These are phyloP conservation scores for Schoenoplectus tabernaemontani DNA, from an alignment of 202 grass and related monocot genomes.

Conservation along the genomic window DNA sequence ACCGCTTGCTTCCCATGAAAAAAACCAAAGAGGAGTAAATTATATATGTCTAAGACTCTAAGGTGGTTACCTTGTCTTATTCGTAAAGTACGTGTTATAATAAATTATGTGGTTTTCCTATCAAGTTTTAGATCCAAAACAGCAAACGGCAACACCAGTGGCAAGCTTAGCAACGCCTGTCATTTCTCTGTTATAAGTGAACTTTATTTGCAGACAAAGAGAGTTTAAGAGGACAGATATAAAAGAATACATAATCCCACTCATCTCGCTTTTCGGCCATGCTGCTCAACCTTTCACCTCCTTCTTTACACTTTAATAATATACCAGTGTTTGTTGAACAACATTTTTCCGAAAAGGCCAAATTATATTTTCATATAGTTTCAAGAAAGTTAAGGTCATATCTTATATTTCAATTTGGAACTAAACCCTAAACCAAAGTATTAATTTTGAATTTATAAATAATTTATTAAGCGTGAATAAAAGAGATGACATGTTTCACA, in stretches of 20 bases:
- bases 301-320: background rate
- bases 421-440: too few species aligned
- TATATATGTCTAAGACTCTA: slow-evolving; percentile 5
- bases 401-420: background rate
- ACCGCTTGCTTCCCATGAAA: too few species aligned
- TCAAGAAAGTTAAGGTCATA: too few species aligned
- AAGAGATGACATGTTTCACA: background rate
- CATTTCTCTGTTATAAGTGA: background rate
- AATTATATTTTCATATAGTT: too few species aligned
- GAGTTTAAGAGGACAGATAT: background rate
- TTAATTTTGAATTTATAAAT: too few species aligned
- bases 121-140: background rate
- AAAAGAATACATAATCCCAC: background rate
- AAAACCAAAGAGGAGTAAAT: too few species aligned
- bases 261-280: background rate
- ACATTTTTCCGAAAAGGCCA: background rate
- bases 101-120: background rate
- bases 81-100: background rate
- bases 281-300: background rate
- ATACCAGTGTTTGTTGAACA: too few species aligned
- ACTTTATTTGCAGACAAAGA: background rate
- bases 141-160: background rate
- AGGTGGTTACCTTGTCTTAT: background rate
- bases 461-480: too few species aligned
- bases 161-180: background rate